Conservation (phyloP, 1,284 basidiomycete species). For the Ceratobasidium sp. region DNA sequence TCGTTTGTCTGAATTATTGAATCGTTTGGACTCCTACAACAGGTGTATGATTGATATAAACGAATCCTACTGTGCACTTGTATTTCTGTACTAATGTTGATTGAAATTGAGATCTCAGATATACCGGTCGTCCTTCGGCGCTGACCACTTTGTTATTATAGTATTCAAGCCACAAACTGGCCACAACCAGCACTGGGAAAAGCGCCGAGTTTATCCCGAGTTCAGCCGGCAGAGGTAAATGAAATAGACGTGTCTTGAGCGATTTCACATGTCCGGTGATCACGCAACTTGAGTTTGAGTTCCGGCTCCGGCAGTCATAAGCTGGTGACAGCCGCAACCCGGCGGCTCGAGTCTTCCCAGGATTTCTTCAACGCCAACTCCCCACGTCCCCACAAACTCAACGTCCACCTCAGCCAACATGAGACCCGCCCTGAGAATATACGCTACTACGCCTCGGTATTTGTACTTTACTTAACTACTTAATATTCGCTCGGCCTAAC, state of each 20-base stretch:
- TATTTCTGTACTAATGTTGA: neutral
- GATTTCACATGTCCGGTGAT: slow-evolving; percentile 21
- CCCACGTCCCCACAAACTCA: neutral
- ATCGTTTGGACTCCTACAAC: neutral
- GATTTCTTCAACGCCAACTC: slow-evolving; percentile 22
- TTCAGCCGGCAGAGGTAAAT: neutral
- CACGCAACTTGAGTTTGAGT: neutral
- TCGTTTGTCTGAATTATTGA: neutral
- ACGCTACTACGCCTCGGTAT: slow-evolving; percentile 8
- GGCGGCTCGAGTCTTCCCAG: slow-evolving; percentile 33
- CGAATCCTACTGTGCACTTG: neutral
- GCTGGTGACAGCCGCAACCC: neutral
- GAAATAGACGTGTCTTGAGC: neutral
- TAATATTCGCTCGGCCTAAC: neutral
- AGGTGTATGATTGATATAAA: slow-evolving; percentile 1
- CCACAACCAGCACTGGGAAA: neutral
- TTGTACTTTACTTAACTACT: neutral
- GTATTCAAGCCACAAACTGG: too few relatives aligned
- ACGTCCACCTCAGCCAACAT: neutral
- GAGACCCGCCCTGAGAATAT: slow-evolving; percentile 6
- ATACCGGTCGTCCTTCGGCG: too few relatives aligned
- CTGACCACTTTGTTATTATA: too few relatives aligned
- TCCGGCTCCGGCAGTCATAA: slow-evolving; percentile 3
- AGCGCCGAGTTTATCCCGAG: neutral
- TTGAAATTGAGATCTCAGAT: too few relatives aligned